Evolutionary conservation across 371 early-diverging fungal genomes (phyloP).

Genomic region (Capniomyces stellatus): DNA sequence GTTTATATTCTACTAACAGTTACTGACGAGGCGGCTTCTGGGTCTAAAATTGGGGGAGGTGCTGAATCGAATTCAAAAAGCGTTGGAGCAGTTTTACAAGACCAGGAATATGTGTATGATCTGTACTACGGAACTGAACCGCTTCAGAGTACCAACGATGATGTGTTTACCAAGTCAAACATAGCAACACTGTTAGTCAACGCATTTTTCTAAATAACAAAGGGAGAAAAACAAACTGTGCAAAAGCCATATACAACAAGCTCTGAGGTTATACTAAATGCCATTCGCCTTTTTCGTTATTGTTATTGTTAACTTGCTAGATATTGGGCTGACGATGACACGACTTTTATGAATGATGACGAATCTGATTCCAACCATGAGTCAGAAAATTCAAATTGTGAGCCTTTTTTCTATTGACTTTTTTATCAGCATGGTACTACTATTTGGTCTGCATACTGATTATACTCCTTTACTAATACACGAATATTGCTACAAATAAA

Average conservation of each 20-base stretch:
- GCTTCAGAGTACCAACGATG: background rate
- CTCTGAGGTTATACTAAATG: too few relatives aligned
- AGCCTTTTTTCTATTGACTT: background rate
- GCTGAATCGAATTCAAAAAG: too few relatives aligned
- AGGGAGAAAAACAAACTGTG: too few relatives aligned
- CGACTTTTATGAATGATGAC: background rate
- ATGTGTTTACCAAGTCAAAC: background rate
- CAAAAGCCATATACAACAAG: too few relatives aligned
- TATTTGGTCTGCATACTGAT: background rate
- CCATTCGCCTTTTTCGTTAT: background rate
- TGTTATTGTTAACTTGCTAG: background rate
- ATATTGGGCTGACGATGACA: background rate
- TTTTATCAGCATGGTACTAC: background rate
- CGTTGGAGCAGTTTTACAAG: too few relatives aligned
- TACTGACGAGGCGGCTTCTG: too few relatives aligned
- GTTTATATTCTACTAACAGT: too few relatives aligned
- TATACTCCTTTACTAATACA: background rate
- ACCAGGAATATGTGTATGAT: conserved; percentile 3
- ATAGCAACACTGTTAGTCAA: conserved; percentile 1
- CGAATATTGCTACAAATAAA: too few relatives aligned
- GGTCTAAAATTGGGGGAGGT: too few relatives aligned
- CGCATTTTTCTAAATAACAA: background rate
- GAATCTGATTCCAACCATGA: background rate
- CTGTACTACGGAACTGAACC: background rate
- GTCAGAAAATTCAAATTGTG: conserved; percentile 3